Conservation (phyloP, 495 filamentous ascomycete genomes). For the Talaromyces ruber region DNA sequence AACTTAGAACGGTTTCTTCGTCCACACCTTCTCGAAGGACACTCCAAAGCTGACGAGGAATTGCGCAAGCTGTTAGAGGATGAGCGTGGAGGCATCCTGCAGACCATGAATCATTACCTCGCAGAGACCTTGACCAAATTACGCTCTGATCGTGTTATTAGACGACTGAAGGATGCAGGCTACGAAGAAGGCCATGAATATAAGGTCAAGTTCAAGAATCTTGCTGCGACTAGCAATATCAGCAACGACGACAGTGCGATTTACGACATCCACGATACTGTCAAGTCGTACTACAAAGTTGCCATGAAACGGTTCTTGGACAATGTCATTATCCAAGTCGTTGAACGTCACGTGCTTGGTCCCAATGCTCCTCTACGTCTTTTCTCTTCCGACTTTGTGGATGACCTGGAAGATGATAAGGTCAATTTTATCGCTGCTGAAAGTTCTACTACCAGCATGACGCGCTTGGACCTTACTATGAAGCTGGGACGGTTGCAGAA, state of each 20-base stretch:
- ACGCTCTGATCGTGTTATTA: background rate
- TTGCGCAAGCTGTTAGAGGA: conserved; percentile 15
- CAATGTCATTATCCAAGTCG: conserved; percentile 16
- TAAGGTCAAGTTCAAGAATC: too few relatives aligned
- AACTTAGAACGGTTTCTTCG: conserved; percentile 1
- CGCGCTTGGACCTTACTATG: background rate
- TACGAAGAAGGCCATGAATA: too few relatives aligned
- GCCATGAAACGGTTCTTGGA: conserved; percentile 20
- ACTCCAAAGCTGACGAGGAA: background rate
- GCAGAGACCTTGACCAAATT: conserved; percentile 15
- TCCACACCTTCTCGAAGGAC: background rate
- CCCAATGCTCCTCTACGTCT: background rate
- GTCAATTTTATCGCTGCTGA: conserved; percentile 32
- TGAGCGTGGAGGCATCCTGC: conserved; percentile 25
- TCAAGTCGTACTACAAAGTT: conserved; percentile 33
- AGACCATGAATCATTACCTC: conserved; percentile 29
- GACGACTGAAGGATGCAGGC: background rate
- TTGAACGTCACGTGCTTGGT: conserved; percentile 6
- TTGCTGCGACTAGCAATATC: background rate
- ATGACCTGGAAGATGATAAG: conserved; percentile 19
- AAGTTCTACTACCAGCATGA: conserved; percentile 13
- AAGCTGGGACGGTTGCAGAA: background rate
- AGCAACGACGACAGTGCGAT: background rate
- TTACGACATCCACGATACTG: conserved; percentile 29
- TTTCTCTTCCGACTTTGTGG: conserved; percentile 15